phyloP scores from a whole-genome alignment of 345 rosid genomes.

The Euphorbia pulcherrima region DNA sequence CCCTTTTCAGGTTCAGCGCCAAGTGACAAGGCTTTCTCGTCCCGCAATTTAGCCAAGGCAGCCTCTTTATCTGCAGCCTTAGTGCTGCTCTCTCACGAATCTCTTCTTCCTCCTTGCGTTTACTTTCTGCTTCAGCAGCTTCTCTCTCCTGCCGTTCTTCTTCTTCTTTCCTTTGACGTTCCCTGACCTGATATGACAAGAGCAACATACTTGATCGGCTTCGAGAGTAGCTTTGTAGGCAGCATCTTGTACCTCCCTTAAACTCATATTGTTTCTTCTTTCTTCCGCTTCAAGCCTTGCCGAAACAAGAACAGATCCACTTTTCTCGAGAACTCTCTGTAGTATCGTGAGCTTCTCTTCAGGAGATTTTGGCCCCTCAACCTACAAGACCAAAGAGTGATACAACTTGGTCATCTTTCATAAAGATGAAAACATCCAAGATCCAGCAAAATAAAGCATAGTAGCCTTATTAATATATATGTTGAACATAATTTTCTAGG shows the following conservation, averaged over 20 bases:
- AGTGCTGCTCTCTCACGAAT: conserved; percentile 73
- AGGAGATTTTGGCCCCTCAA: conserved; percentile 87
- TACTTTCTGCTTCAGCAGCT: conserved; percentile 92
- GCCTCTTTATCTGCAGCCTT: conserved; percentile 92
- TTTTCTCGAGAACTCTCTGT: conserved; percentile 90
- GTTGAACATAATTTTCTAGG: neutral
- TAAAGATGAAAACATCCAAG: neutral
- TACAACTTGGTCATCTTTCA: neutral
- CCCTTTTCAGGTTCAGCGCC: conserved; percentile 91
- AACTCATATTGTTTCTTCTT: conserved; percentile 67
- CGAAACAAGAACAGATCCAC: conserved; percentile 75
- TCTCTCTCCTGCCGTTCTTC: conserved; percentile 75
- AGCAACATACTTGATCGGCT: conserved; percentile 97
- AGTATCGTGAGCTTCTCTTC: conserved; percentile 67
- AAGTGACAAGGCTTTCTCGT: conserved; percentile 82
- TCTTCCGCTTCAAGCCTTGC: conserved; percentile 94
- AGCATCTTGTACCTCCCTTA: conserved; percentile 98
- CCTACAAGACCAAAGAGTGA: conserved; percentile 37
- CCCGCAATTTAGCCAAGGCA: conserved; percentile 62
- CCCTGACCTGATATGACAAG: conserved; percentile 57
- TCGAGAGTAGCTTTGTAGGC: conserved; percentile 97
- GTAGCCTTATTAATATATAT: neutral
- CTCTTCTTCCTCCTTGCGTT: conserved; percentile 83
- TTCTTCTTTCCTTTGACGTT: conserved; percentile 80
- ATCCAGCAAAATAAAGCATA: neutral